These are phyloP conservation scores for Russula lepida DNA, from an alignment of 768 basidiomycete species.

Conservation along the genomic window DNA sequence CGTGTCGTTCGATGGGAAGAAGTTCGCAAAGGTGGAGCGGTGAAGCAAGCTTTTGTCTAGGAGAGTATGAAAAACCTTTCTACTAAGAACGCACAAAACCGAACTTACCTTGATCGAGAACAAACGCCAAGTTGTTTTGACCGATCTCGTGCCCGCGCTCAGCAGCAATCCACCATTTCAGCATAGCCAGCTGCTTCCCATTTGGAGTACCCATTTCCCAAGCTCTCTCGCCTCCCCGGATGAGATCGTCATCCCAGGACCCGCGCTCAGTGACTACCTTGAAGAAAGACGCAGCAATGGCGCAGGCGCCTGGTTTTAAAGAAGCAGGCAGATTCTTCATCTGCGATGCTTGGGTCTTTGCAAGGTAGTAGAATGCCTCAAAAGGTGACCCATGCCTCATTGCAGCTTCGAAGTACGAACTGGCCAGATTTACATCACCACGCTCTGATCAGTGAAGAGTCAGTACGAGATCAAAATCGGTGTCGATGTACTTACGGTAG, in stretches of 20 bases:
- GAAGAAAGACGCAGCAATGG: constrained; percentile 86
- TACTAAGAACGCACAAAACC: background rate
- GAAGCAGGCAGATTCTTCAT: constrained; percentile 42
- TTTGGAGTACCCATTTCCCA: constrained; percentile 65
- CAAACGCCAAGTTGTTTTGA: constrained; percentile 90
- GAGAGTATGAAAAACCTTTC: background rate
- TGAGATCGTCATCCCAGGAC: constrained; percentile 71
- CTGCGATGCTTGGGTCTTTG: constrained; percentile 62
- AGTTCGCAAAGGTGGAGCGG: constrained; percentile 57
- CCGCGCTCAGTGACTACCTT: constrained; percentile 91
- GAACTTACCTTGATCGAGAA: constrained; percentile 78
- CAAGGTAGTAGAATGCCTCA: constrained; percentile 92
- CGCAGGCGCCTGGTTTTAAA: constrained; percentile 65
- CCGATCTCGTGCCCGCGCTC: constrained; percentile 88
- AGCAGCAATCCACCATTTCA: constrained; percentile 93
- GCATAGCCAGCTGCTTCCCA: constrained; percentile 74
- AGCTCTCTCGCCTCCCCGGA: constrained; percentile 69
- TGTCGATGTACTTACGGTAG: constrained; percentile 38
- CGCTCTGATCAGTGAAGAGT: constrained; percentile 38
- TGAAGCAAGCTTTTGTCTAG: constrained; percentile 65
- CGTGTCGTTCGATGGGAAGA: constrained; percentile 71
- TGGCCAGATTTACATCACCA: constrained; percentile 59
- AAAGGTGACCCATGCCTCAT: constrained; percentile 84
- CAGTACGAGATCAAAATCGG: constrained; percentile 4
- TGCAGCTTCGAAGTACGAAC: constrained; percentile 74